Conservation (phyloP, 2,329 filamentous ascomycete species). For the Tolypocladium nubicola region DNA sequence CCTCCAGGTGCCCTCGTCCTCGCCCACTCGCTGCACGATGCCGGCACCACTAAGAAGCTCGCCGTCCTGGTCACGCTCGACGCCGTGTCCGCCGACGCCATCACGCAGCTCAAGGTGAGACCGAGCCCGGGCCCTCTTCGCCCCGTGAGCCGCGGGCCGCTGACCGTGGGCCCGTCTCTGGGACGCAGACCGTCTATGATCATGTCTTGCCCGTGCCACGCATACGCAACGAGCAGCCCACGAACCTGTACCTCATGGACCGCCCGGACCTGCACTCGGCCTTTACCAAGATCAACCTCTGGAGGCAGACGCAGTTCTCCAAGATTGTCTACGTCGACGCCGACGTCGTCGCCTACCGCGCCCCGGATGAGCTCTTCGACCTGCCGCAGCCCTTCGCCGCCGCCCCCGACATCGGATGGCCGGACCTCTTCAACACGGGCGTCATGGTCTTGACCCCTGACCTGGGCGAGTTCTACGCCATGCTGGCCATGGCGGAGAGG, state of each 20-base stretch:
- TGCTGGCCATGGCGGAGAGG: slow-evolving; percentile 71
- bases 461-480: slow-evolving; percentile 76
- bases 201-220: slow-evolving; percentile 76
- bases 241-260: slow-evolving; percentile 86
- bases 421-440: slow-evolving; percentile 96
- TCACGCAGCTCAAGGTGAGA: slow-evolving; percentile 67
- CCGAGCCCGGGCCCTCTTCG: not conserved
- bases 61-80: slow-evolving; percentile 77
- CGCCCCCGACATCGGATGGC: slow-evolving; percentile 94
- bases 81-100: slow-evolving; percentile 61
- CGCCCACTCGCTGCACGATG: slow-evolving; percentile 88
- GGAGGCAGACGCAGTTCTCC: slow-evolving; percentile 81
- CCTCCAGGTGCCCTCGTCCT: slow-evolving; percentile 75
- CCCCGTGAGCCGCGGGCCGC: not conserved
- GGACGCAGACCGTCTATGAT: slow-evolving; percentile 65
- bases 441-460: slow-evolving; percentile 86
- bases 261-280: slow-evolving; percentile 81
- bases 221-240: slow-evolving; percentile 64
- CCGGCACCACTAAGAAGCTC: slow-evolving; percentile 74
- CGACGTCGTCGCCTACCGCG: slow-evolving; percentile 81
- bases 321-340: slow-evolving; percentile 93
- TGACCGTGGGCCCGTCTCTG: not conserved
- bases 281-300: slow-evolving; percentile 94
- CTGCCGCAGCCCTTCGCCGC: slow-evolving; percentile 51
- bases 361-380: slow-evolving; percentile 86